Evolutionary conservation across 257 asterid species (phyloP).

Genomic region (Paraleonurus japonicus): DNA sequence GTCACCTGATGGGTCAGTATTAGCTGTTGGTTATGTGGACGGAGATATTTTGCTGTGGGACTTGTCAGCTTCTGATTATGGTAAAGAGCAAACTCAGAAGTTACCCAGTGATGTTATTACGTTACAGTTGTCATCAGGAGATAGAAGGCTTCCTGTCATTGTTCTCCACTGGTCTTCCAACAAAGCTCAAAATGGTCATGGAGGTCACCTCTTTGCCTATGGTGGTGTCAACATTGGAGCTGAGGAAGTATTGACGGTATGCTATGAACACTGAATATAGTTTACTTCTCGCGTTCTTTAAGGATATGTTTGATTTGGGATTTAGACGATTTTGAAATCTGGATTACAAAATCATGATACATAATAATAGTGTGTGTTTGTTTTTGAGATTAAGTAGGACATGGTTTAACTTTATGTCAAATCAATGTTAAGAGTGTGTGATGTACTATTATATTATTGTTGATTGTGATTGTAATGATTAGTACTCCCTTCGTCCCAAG

Average conservation of each 20-base stretch:
- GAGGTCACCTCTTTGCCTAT: slow-evolving; percentile 83
- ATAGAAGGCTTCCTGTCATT: slow-evolving; percentile 91
- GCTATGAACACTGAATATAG: slow-evolving; percentile 27
- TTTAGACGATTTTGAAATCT: too few relatives aligned
- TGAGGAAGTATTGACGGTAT: slow-evolving; percentile 93
- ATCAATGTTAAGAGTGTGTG: too few relatives aligned
- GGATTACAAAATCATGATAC: too few relatives aligned
- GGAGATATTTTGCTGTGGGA: slow-evolving; percentile 95
- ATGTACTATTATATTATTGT: too few relatives aligned
- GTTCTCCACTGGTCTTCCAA: slow-evolving; percentile 78
- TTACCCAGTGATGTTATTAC: slow-evolving; percentile 54
- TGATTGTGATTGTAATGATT: too few relatives aligned
- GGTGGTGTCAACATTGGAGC: slow-evolving; percentile 96
- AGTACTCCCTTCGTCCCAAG: too few relatives aligned
- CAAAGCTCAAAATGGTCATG: slow-evolving; percentile 45
- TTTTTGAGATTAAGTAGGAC: too few relatives aligned
- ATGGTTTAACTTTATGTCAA: too few relatives aligned
- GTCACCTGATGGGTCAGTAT: slow-evolving; percentile 79
- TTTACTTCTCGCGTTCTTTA: slow-evolving; percentile 27
- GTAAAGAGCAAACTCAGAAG: slow-evolving; percentile 42
- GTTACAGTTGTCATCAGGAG: slow-evolving; percentile 76
- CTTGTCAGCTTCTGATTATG: slow-evolving; percentile 50
- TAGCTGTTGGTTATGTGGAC: slow-evolving; percentile 96
- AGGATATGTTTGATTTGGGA: not conserved
- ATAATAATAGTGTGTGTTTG: too few relatives aligned